Evolutionary conservation across 2,329 filamentous ascomycete species (phyloP).

Genomic region (Cladosporium cucumerinum): DNA sequence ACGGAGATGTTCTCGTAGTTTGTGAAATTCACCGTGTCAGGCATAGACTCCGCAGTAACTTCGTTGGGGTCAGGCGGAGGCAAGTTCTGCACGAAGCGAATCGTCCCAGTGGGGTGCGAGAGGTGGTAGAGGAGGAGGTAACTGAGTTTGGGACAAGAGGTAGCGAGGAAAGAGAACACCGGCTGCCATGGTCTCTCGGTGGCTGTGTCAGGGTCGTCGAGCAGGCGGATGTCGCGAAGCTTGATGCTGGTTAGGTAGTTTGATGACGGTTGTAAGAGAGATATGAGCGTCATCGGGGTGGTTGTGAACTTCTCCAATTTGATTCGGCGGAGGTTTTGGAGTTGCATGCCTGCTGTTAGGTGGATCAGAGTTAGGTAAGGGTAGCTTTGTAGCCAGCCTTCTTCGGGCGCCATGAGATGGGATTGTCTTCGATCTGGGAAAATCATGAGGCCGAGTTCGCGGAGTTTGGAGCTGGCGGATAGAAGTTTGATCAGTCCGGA

Average conservation of each 20-base stretch:
- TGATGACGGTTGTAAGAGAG: constrained; percentile 24
- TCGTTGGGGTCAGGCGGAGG: not conserved
- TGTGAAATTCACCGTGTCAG: constrained; percentile 4
- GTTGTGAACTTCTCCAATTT: constrained; percentile 33
- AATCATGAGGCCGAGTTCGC: constrained; percentile 30
- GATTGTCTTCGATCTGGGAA: constrained; percentile 26
- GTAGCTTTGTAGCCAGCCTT: constrained; percentile 26
- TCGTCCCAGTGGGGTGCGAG: constrained; percentile 25
- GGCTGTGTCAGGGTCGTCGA: constrained; percentile 16
- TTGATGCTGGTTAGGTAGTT: constrained; percentile 28
- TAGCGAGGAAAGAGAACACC: constrained; percentile 28
- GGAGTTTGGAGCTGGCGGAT: constrained; percentile 23
- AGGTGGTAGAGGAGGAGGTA: constrained; percentile 32
- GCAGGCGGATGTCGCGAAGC: constrained; percentile 30
- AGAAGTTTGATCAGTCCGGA: constrained; percentile 25
- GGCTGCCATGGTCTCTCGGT: constrained; percentile 17
- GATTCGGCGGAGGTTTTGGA: constrained; percentile 26
- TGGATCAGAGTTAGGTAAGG: constrained; percentile 23
- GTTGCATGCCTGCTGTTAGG: constrained; percentile 16
- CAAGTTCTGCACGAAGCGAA: constrained; percentile 25
- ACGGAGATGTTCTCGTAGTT: constrained; percentile 25
- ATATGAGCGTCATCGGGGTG: constrained; percentile 21
- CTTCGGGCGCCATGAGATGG: constrained; percentile 23
- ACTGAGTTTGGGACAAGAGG: constrained; percentile 21
- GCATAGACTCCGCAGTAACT: not conserved